Base-by-base conservation (phyloP, 805 yeast genomes). In the Wickerhamomyces mucosus region DNA sequence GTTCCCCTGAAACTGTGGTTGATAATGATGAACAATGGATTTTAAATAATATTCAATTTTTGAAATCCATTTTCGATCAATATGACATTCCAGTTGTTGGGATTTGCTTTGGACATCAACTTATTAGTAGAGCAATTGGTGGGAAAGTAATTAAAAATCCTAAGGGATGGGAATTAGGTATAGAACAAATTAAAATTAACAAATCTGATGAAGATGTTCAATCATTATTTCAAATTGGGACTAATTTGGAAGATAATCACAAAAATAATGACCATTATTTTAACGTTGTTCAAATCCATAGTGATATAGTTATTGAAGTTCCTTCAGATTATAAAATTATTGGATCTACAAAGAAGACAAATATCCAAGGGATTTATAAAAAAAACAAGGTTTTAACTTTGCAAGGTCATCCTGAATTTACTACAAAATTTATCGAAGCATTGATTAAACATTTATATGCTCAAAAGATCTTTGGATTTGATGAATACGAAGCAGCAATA, bases 391-490 rank as follows among this genome's bases (percentile, higher is more conserved):
- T 80, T 7, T 54, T 86, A 15, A 72, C 92, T 0, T 69, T 85
- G 42, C 96, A 86, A 54, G 95, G 95, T 1, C 96, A 86, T 47
- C 96, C 96, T 0, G 96, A 86, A 51, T 86, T 82, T 46, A 46
- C 58, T 13, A 57, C 95, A 0, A 95, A 85, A 50, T 85, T 80
- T 46, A 48, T n/a, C n/a, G n/a, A n/a, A n/a, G n/a, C n/a, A n/a
- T n/a, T n/a, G n/a, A n/a, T n/a, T n/a, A n/a, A n/a, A n/a, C n/a
- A n/a, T n/a, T n/a, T n/a, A n/a, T n/a, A n/a, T n/a, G n/a, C n/a
- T n/a, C n/a, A n/a, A n/a, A n/a, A n/a, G n/a, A n/a, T n/a, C n/a
- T n/a, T n/a, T n/a, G n/a, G n/a, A n/a, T n/a, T n/a, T n/a, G n/a
- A n/a, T n/a, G n/a, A n/a, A n/a, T n/a, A n/a, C n/a, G n/a, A n/a